Base-by-base conservation (phyloP, 2,329 filamentous ascomycete species). In the Aspergillus ochraceus region DNA sequence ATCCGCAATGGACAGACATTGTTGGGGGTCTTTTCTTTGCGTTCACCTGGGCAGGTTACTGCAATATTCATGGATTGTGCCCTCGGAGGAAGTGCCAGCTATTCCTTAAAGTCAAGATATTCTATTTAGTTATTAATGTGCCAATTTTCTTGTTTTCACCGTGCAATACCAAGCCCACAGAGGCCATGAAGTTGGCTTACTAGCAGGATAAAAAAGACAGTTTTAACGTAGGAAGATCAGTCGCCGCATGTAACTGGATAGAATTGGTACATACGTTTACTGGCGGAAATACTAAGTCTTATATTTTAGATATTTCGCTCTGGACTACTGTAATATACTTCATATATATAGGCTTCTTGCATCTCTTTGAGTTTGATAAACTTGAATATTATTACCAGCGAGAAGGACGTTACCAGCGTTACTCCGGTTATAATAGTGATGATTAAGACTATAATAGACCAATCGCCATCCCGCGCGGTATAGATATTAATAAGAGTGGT, bases 401-500 rank as follows among this genome's bases (percentile, higher is more conserved):
- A 52, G 1, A 64, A 58, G 8, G 65, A 69, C 6, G 61, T 60
- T 14, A 59, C 61, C 29, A 64, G 54, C 39, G 65, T 66, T 12
- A 66, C 47, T 14, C 66, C 64, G 20, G 74, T 76, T 4, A 72
- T 68, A 24, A 75, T 73, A 3, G 78, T 72, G 0, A 77, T 79
- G 3, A 76, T 67, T 11, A 75, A 69, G 5, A 78, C 78, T 20
- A 79, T 81, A 39, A 80, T 71, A 46, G 75, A 78, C 78, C 76
- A 81, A 57, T 72, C 66, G 53, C 81, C 80, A 11, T 71, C 66
- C 55, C 82, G 77, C 55, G 80, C 78, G 17, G 80, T 76, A 60
- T 84, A 84, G 4, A 85, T 76, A 63, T 79, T 79, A 4, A 83
- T 74, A 5, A 85, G 63, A 0, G 82, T 83, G 1, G 78, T 79